phyloP scores from a whole-genome alignment of 2,329 filamentous ascomycete genomes.

The Hirsutella minnesotensis region DNA sequence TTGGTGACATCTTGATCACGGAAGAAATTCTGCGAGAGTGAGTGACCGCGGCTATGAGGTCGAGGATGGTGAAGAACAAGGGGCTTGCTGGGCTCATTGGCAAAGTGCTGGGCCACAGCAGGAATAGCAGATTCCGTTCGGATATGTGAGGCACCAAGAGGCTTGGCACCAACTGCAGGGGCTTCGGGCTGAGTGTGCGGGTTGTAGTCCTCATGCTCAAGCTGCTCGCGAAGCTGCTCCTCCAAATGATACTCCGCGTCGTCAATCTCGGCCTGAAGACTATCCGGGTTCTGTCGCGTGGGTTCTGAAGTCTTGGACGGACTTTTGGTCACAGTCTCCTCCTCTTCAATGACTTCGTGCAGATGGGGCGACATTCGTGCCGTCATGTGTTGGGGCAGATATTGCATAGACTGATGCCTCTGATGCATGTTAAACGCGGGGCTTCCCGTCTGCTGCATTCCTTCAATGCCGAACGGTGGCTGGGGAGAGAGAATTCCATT shows the following conservation, averaged over 20 bases:
- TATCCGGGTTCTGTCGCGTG: constrained; percentile 41
- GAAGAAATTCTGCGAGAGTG: constrained; percentile 55
- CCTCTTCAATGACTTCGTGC: constrained; percentile 63
- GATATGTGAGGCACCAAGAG: constrained; percentile 20
- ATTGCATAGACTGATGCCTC: constrained; percentile 48
- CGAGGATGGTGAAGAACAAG: constrained; percentile 58
- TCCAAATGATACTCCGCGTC: constrained; percentile 79
- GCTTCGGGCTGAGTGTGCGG: constrained; percentile 38
- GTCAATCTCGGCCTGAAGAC: constrained; percentile 75
- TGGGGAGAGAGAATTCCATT: constrained; percentile 49
- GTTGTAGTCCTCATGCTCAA: constrained; percentile 69
- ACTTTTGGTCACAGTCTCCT: constrained; percentile 42
- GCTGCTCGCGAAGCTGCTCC: constrained; percentile 64
- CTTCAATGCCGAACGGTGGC: constrained; percentile 49
- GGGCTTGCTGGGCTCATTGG: constrained; percentile 39
- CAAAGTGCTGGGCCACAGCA: constrained; percentile 36
- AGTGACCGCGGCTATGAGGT: constrained; percentile 63
- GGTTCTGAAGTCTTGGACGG: constrained; percentile 44
- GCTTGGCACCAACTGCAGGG: constrained; percentile 11
- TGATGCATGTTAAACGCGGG: constrained; percentile 36
- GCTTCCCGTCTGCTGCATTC: constrained; percentile 27
- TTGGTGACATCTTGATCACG: constrained; percentile 39
- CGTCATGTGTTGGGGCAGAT: constrained; percentile 41
- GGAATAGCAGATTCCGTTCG: constrained; percentile 37
- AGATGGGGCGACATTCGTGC: constrained; percentile 48